phyloP scores from a whole-genome alignment of 805 yeast genomes.

The Saccharomycopsis olivae region DNA sequence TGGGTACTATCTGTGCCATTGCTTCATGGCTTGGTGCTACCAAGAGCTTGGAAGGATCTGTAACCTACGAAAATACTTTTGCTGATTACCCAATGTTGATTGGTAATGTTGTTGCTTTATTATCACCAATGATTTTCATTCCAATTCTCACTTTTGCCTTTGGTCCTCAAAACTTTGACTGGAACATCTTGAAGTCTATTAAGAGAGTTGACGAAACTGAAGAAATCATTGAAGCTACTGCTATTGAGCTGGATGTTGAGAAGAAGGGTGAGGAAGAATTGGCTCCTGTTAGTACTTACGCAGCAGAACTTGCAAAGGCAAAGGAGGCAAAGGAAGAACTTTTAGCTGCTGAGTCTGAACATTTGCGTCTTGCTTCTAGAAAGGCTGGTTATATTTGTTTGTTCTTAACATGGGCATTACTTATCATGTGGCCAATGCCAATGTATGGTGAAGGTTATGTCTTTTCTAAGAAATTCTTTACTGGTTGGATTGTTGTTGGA shows the following conservation, averaged over 20 bases:
- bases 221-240: conserved; percentile 42
- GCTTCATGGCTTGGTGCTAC: conserved; percentile 55
- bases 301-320: conserved; percentile 9
- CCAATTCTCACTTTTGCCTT: conserved; percentile 56
- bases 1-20: conserved; percentile 67
- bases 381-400: conserved; percentile 52
- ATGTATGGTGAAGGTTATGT: conserved; percentile 77
- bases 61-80: conserved; percentile 52
- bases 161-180: conserved; percentile 67
- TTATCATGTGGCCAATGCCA: conserved; percentile 89
- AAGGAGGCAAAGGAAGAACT: conserved; percentile 21
- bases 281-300: conserved; percentile 14
- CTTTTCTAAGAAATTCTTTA: conserved; percentile 66
- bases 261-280: conserved; percentile 4
- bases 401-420: conserved; percentile 48
- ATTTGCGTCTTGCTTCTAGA: conserved; percentile 47
- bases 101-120: conserved; percentile 77
- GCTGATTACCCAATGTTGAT: conserved; percentile 81
- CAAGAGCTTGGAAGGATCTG: conserved; percentile 30
- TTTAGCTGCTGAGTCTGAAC: conserved; percentile 39
- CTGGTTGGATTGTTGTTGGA: conserved; percentile 82
- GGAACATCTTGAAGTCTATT: conserved; percentile 49
- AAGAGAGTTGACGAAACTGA: conserved; percentile 62
- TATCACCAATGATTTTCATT: conserved; percentile 56
- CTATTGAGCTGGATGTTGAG: conserved; percentile 18